Evolutionary conservation across 306 rosid genomes (phyloP).

Genomic region (Dryas alaskensis): DNA sequence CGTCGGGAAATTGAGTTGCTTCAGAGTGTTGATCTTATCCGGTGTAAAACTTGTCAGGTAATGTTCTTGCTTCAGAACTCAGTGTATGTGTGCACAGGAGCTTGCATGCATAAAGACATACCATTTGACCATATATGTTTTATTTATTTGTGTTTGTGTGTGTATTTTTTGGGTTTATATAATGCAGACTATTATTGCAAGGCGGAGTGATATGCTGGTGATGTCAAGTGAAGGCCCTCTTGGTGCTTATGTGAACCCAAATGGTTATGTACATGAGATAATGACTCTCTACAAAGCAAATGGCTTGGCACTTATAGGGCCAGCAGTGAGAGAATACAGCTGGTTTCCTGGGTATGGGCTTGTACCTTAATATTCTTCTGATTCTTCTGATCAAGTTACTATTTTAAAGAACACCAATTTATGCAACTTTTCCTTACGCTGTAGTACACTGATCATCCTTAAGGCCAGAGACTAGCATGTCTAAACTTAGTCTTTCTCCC

Average conservation of each 20-base stretch:
- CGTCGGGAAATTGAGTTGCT: slow-evolving; percentile 95
- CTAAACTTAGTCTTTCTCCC: neutral
- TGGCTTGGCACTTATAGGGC: slow-evolving; percentile 67
- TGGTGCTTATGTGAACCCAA: slow-evolving; percentile 82
- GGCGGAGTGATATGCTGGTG: slow-evolving; percentile 89
- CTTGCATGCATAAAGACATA: neutral
- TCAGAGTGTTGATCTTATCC: slow-evolving; percentile 69
- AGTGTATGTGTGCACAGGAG: neutral
- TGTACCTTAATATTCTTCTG: slow-evolving; percentile 15
- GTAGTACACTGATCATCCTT: neutral
- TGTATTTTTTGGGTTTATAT: neutral
- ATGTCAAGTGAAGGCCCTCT: slow-evolving; percentile 97
- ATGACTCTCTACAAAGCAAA: slow-evolving; percentile 76
- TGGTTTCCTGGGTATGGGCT: slow-evolving; percentile 97
- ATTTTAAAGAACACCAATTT: neutral
- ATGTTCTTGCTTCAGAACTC: slow-evolving; percentile 22
- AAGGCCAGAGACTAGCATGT: neutral
- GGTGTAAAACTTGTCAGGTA: slow-evolving; percentile 77
- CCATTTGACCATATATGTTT: neutral
- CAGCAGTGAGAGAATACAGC: slow-evolving; percentile 60
- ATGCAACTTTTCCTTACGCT: neutral
- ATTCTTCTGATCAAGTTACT: slow-evolving; percentile 2
- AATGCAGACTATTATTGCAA: slow-evolving; percentile 70
- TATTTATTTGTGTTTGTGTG: neutral
- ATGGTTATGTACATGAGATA: slow-evolving; percentile 76